Evolutionary conservation across 1,139 yeast species (phyloP), one percentile per base, ranked within the genome.

Genomic region (Magnusiomyces suaveolens): DNA sequence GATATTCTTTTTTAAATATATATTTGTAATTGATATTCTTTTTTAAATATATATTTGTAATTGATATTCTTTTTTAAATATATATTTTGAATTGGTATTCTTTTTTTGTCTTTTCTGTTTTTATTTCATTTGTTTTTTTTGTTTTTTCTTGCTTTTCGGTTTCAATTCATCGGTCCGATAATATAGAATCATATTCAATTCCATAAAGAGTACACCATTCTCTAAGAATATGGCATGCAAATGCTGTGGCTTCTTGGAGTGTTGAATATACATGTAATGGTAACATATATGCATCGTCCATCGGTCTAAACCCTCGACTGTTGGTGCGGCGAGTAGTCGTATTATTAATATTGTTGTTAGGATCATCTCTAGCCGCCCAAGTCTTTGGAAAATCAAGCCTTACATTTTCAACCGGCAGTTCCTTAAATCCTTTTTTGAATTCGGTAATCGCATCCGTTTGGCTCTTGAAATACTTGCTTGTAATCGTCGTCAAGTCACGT

Each of bases 171-270:
- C 36, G 6, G 12, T 38, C 29, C 12, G 51, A 50, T 12, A 56
- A 32, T 16, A 52, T 56, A 53, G 55, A 54, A 18, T 54, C 53
- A 33, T 56, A 66, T 46, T 63, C 60, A 33, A 73, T 56, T 12
- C 62, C 57, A 43, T 63, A 57, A 24, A 52, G 50, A 10, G 61
- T 64, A 8, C 71, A 67, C 74, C 74, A 72, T 55, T 72, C 75
- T 29, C 60, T 60, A 12, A 67, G 56, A 33, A 70, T 55, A 6
- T 63, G 56, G 52, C 65, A 67, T 2, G 70, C 73, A 52, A 72
- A 66, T 3, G 75, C 75, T 1, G 75, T 71, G 0, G 70, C 75
- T 51, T 74, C 77, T 48, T 71, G 72, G 4, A 72, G 56, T 2
- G 71, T 58, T n/a, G 75, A 66, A 56, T 63, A 70, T 32, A 62